Conservation (phyloP, 306 rosid species). For the Vicia sativa region DNA sequence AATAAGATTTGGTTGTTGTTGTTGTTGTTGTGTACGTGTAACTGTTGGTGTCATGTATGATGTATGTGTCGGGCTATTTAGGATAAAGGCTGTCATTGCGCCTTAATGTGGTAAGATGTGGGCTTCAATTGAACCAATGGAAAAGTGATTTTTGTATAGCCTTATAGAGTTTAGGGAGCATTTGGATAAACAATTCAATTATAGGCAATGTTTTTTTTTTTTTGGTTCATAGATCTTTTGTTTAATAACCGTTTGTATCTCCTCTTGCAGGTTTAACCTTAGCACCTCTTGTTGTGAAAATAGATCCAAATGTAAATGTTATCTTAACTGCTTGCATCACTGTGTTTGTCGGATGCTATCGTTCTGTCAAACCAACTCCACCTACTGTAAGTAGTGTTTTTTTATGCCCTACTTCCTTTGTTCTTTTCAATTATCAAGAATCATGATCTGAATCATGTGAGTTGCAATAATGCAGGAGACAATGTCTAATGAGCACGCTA, state of each 20-base stretch:
- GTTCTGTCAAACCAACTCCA: slow-evolving; percentile 98
- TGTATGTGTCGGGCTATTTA: background rate
- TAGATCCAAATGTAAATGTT: slow-evolving; percentile 89
- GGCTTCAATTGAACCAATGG: slow-evolving; percentile 5
- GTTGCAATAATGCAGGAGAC: slow-evolving; percentile 77
- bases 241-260: slow-evolving; percentile 2
- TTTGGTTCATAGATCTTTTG: slow-evolving; percentile 16
- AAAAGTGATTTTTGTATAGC: slow-evolving; percentile 1
- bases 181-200: background rate
- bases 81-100: background rate
- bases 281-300: slow-evolving; percentile 91
- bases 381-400: slow-evolving; percentile 67
- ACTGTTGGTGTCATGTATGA: background rate
- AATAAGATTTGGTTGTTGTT: too few species aligned
- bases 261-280: slow-evolving; percentile 73
- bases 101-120: slow-evolving; percentile 3
- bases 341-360: slow-evolving; percentile 93
- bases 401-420: slow-evolving; percentile 13
- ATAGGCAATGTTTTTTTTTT: too few species aligned
- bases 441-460: slow-evolving; percentile 18
- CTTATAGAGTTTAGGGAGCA: background rate
- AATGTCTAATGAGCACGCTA: slow-evolving; percentile 98
- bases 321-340: slow-evolving; percentile 84
- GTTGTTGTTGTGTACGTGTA: background rate
- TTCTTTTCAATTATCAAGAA: background rate